phyloP scores from a whole-genome alignment of 331 rosid species.

The Malus hybrid region DNA sequence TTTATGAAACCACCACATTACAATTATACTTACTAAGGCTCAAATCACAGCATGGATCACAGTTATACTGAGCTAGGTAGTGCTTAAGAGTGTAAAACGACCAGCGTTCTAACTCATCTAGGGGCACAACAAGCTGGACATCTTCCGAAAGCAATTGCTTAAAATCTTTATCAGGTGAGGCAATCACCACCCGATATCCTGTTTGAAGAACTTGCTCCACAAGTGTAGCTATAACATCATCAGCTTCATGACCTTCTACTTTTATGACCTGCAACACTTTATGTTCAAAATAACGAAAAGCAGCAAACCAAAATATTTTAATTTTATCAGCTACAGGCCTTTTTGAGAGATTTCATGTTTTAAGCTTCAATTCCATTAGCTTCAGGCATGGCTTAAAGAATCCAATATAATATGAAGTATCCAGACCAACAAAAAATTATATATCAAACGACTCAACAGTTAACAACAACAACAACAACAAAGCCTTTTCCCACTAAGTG shows the following conservation, averaged over 20 bases:
- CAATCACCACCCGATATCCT: conserved; percentile 63
- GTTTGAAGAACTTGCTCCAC: conserved; percentile 52
- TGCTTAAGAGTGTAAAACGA: conserved; percentile 83
- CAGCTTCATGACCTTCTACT: conserved; percentile 83
- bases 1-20: neutral
- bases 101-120: conserved; percentile 78
- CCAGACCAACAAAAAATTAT: neutral
- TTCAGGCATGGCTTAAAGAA: no score
- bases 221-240: conserved; percentile 91
- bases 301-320: neutral
- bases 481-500: no score
- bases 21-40: conserved; percentile 64
- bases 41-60: conserved; percentile 77
- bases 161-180: conserved; percentile 96
- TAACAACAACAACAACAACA: no score
- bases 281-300: conserved; percentile 7
- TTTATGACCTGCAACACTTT: conserved; percentile 43
- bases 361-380: no score
- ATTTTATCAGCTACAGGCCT: neutral
- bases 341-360: neutral
- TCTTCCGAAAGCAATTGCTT: conserved; percentile 86
- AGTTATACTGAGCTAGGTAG: conserved; percentile 70
- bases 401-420: neutral
- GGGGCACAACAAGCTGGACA: conserved; percentile 85
- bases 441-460: neutral